Evolutionary conservation across 805 yeast genomes (phyloP).

Genomic region (Candida boidinii): DNA sequence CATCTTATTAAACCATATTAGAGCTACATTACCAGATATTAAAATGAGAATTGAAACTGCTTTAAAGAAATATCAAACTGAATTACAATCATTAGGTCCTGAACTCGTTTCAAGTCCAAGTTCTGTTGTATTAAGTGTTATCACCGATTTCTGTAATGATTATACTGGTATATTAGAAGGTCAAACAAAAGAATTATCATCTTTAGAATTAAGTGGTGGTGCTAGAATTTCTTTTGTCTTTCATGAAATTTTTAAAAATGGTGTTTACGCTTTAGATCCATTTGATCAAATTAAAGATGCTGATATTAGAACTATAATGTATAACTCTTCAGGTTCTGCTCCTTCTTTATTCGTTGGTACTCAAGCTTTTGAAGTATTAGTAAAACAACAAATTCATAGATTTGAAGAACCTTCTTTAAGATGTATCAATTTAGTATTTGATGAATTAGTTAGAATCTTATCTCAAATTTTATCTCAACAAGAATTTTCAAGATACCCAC

Average conservation of each 20-base stretch:
- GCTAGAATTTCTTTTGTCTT: slow-evolving; percentile 96
- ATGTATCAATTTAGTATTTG: slow-evolving; percentile 85
- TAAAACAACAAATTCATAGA: slow-evolving; percentile 85
- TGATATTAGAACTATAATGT: slow-evolving; percentile 94
- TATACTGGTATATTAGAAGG: slow-evolving; percentile 89
- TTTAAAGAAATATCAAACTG: slow-evolving; percentile 74
- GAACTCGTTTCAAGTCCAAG: slow-evolving; percentile 85
- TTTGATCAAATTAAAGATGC: slow-evolving; percentile 93
- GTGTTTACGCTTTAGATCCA: slow-evolving; percentile 87
- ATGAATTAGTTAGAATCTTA: slow-evolving; percentile 86
- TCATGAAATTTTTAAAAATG: slow-evolving; percentile 92
- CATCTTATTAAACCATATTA: slow-evolving; percentile 83
- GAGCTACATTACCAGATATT: slow-evolving; percentile 84
- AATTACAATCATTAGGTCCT: slow-evolving; percentile 73
- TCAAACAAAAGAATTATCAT: slow-evolving; percentile 80
- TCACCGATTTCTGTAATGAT: slow-evolving; percentile 87
- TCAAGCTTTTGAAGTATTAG: slow-evolving; percentile 92
- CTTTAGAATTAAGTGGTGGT: slow-evolving; percentile 92
- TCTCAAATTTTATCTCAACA: slow-evolving; percentile 78
- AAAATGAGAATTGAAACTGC: slow-evolving; percentile 83
- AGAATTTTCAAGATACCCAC: slow-evolving; percentile 83
- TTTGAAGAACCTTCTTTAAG: slow-evolving; percentile 90
- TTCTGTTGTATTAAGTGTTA: slow-evolving; percentile 81
- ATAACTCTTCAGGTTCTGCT: slow-evolving; percentile 93
- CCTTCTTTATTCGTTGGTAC: slow-evolving; percentile 97